These are phyloP conservation scores for Xylaria intraflava DNA, from an alignment of 495 filamentous ascomycete genomes.

Conservation along the genomic window DNA sequence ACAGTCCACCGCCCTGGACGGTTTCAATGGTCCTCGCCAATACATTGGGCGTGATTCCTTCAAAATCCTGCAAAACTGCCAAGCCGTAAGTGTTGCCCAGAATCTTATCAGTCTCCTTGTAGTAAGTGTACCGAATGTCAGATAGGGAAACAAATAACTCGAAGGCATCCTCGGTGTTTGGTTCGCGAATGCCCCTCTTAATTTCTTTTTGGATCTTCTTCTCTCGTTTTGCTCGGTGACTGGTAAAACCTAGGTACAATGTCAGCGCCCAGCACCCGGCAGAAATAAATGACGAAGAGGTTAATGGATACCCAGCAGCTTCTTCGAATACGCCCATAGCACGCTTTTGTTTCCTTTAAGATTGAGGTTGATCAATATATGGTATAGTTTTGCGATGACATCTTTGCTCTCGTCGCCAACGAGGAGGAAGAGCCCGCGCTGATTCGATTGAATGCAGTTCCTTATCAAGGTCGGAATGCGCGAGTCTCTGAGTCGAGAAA, in stretches of 20 bases:
- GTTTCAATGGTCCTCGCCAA: slow-evolving; percentile 94
- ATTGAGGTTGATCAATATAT: slow-evolving; percentile 83
- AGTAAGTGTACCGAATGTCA: slow-evolving; percentile 98
- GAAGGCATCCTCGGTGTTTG: slow-evolving; percentile 95
- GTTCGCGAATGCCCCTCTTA: slow-evolving; percentile 87
- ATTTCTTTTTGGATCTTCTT: slow-evolving; percentile 97
- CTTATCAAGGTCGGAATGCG: slow-evolving; percentile 93
- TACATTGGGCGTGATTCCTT: slow-evolving; percentile 93
- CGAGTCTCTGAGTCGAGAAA: slow-evolving; percentile 60
- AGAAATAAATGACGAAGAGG: slow-evolving; percentile 16
- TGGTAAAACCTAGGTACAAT: slow-evolving; percentile 23
- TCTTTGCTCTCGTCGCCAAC: slow-evolving; percentile 96
- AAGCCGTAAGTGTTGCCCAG: slow-evolving; percentile 98
- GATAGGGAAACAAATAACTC: slow-evolving; percentile 95
- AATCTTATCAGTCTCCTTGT: slow-evolving; percentile 99
- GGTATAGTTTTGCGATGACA: slow-evolving; percentile 91
- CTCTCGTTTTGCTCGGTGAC: slow-evolving; percentile 95
- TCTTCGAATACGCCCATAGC: slow-evolving; percentile 99
- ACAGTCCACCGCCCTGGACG: slow-evolving; percentile 91
- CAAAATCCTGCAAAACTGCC: slow-evolving; percentile 92
- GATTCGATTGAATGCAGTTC: slow-evolving; percentile 95
- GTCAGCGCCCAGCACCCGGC: slow-evolving; percentile 1
- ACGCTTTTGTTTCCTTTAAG: slow-evolving; percentile 95
- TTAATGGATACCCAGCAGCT: slow-evolving; percentile 60
- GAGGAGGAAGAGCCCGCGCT: slow-evolving; percentile 93